Base-by-base conservation (phyloP, 352 stramenopile species). In the Hyaloperonospora brassicae region DNA sequence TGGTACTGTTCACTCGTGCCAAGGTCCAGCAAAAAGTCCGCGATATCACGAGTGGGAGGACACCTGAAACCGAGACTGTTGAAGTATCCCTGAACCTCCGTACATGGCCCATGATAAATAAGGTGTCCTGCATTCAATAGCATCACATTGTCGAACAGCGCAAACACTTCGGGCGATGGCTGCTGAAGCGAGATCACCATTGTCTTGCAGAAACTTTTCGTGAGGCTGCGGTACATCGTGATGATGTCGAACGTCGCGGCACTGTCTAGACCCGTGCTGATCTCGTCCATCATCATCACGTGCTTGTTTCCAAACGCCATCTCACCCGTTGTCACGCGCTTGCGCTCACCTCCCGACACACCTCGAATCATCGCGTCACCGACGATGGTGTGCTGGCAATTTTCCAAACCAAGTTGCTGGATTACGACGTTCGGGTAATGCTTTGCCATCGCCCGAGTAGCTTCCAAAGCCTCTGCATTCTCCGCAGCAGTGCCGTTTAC, bases 81-180 rank as follows among this genome's bases (percentile, higher is more conserved):
- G 59, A 98, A 98, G 64, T 98, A 97, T 24, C 63, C 63, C 35
- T 86, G 22, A 34, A 86, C 84, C 45, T 86, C 70, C 1, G 61
- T 77, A 10, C 78, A 51, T 1, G 81, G 86, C 8, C 94, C 95
- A 43, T 96, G 89, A 64, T 97, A 98, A 17, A 98, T 80, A 47
- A 98, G 61, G 47, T 87, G 71, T 5, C 96, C 95, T 54, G 96
- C 80, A 59, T 95, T 88, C 24, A 98, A 55, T 58, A 98, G 76
- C 25, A 98, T 72, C 11, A 98, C 78, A 53, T 98, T 80, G 64
- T 98, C 96, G 63, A 98, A 98, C 25, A 96, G 66, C 43, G 89
- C 84, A 12, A 97, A 89, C 1, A 96, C 93, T 67, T 98, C 95
- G 0, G 95, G 93, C 11, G 77, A 73, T 2, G 71, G 71, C 43